phyloP scores from a whole-genome alignment of 495 filamentous ascomycete genomes.

The Beverwykella pulmonaria region DNA sequence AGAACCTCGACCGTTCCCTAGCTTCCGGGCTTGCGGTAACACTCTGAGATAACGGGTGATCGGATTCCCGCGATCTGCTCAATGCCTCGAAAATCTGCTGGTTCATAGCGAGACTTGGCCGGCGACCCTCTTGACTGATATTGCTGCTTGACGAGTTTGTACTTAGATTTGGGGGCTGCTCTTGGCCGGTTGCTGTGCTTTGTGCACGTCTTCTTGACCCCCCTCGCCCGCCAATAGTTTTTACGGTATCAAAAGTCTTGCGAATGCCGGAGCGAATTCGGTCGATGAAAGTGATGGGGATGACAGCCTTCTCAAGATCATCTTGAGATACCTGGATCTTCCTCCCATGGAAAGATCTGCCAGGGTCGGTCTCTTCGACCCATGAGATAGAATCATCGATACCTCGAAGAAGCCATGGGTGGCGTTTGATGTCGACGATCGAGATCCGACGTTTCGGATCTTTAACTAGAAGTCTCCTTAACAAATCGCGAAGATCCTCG shows the following conservation, averaged over 20 bases:
- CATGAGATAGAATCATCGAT: slow-evolving; percentile 74
- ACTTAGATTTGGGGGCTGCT: slow-evolving; percentile 30
- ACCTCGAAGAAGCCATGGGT: slow-evolving; percentile 89
- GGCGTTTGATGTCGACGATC: slow-evolving; percentile 89
- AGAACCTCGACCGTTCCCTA: slow-evolving; percentile 48
- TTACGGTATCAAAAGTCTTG: slow-evolving; percentile 50
- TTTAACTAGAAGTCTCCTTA: slow-evolving; percentile 81
- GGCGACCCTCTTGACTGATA: slow-evolving; percentile 59
- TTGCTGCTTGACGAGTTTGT: slow-evolving; percentile 56
- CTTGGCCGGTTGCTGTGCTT: slow-evolving; percentile 41
- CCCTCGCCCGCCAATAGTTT: slow-evolving; percentile 34
- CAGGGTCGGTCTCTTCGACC: slow-evolving; percentile 93
- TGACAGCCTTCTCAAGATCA: slow-evolving; percentile 87
- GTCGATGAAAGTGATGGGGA: slow-evolving; percentile 83
- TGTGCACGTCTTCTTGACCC: slow-evolving; percentile 38
- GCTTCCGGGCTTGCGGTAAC: slow-evolving; percentile 74
- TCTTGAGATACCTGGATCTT: slow-evolving; percentile 90
- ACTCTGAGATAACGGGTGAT: slow-evolving; percentile 84
- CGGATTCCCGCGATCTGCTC: slow-evolving; percentile 55
- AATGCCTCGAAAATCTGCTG: slow-evolving; percentile 63
- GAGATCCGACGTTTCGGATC: slow-evolving; percentile 86
- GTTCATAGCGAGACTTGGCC: slow-evolving; percentile 71
- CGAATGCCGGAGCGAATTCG: slow-evolving; percentile 66
- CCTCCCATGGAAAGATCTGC: slow-evolving; percentile 75
- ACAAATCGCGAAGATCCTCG: slow-evolving; percentile 75